phyloP scores from a whole-genome alignment of 768 basidiomycete genomes.

The Lentinula raphanica region DNA sequence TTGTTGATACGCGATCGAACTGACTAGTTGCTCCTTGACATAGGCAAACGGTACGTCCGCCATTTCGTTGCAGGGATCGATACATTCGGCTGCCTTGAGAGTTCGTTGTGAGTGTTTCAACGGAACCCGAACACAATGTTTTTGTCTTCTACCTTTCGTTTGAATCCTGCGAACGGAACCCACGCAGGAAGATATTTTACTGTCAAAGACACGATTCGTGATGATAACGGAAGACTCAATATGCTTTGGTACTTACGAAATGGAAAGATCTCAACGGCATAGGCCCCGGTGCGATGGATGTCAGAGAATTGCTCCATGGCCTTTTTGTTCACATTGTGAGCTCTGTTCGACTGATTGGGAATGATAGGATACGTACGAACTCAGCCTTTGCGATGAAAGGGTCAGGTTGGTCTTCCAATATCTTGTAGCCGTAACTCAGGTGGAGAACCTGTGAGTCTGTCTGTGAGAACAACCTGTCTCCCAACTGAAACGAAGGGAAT shows the following conservation, averaged over 20 bases:
- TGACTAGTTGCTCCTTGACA: slow-evolving; percentile 28
- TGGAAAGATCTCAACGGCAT: slow-evolving; percentile 9
- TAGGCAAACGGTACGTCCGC: slow-evolving; percentile 24
- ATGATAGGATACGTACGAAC: background rate
- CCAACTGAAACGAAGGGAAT: background rate
- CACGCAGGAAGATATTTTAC: slow-evolving; percentile 31
- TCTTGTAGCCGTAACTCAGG: slow-evolving; percentile 4
- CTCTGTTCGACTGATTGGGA: too few species aligned
- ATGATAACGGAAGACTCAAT: too few species aligned
- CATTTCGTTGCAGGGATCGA: slow-evolving; percentile 20
- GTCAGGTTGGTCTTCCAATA: slow-evolving; percentile 3
- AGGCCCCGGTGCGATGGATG: slow-evolving; percentile 4
- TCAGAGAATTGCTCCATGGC: slow-evolving; percentile 4
- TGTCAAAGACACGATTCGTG: too few species aligned
- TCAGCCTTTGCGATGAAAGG: slow-evolving; percentile 3
- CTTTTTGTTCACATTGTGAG: background rate
- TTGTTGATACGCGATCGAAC: background rate
- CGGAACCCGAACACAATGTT: background rate
- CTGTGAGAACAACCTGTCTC: background rate
- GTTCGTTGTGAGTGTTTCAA: background rate
- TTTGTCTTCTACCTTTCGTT: slow-evolving; percentile 21
- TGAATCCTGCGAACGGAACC: slow-evolving; percentile 30
- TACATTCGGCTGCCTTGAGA: slow-evolving; percentile 3
- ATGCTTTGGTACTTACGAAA: slow-evolving; percentile 4
- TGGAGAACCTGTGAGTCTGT: background rate